Base-by-base conservation (phyloP, 1,284 basidiomycete genomes). In the Athelia psychrophila region DNA sequence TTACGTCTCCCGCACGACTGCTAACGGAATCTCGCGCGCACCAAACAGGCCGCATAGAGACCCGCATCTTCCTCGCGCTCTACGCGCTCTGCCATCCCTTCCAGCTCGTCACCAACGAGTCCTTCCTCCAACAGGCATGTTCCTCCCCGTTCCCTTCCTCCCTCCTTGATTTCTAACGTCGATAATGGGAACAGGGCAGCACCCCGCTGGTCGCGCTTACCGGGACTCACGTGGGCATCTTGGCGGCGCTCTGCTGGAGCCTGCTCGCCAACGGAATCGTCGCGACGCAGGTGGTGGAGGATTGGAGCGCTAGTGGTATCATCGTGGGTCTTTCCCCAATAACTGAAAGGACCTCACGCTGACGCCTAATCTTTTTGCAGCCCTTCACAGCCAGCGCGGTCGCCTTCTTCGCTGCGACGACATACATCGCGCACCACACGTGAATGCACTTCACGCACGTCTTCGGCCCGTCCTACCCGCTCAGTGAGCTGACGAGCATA, bases 261-360 rank as follows among this genome's bases (percentile, higher is more conserved):
- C 73, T 95, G 48, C 72, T 95, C 46, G 88, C 77, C n/a, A 94
- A 93, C 66, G 90, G 78, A 3, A 67, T 94, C 50, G 80, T 95
- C 23, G 86, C 89, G 27, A 90, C 88, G 10, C 92, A 95, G 66
- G 65, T 93, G 24, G 84, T 91, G 48, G 88, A 91, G 59, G 93
- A 95, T 61, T 91, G 91, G 10, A 91, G 91, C 0, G 71, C 83
- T 19, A 81, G 80, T 55, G 81, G 84, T 51, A 55, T 91, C 25
- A 72, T 89, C 50, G 88, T 91, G 53, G 58, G 85, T 78, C n/a
- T n/a, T n/a, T 30, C 15, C 46, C 32, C 20, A n/a, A n/a, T n/a
- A n/a, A n/a, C n/a, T n/a, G n/a, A n/a, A n/a, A n/a, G n/a, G 10
- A 47, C n/a, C 16, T 38, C 19, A 2, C 20, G 20, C 27, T 27